Base-by-base conservation (phyloP, 331 rosid species). In the Stylosanthes scabra region DNA sequence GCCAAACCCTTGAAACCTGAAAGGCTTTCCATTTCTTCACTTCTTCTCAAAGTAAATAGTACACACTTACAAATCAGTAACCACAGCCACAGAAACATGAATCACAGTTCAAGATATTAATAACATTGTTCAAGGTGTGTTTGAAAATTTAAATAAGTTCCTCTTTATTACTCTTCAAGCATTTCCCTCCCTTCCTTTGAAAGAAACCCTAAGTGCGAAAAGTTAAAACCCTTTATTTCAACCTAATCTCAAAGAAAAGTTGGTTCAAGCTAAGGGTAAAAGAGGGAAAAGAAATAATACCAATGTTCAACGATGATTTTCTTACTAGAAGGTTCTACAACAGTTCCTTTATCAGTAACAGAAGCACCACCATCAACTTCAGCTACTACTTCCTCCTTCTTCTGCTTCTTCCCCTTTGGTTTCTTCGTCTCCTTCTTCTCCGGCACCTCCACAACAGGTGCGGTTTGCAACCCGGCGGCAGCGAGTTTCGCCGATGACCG, bases 301-400 rank as follows among this genome's bases (percentile, higher is more conserved):
- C 84, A 79, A 57, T 76, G 80, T 39, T 83, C 87, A 56, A 83
- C 54, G 4, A 83, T 27, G 9, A 83, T 46, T 8, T 66, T 62
- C 28, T 51, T 59, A 28, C 2, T 9, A 5, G 81, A 14, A 16
- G 41, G 71, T 6, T 44, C 81, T n/a, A 6, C 50, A 16, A 15
- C 78, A 3, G 15, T 50, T 10, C 10, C 55, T 7, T 13, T 10
- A 5, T 13, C 60, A 3, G 9, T 37, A 7, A 15, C 39, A 12
- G 13, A 0, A 61, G 2, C 31, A 5, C 1, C 57, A 3, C 1
- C 14, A 8, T 71, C 31, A 1, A 0, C 51, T 3, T 40, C 57
- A 2, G 9, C 7, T 4, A 6, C 4, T 31, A 3, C 4, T 14
- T 25, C 58, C 2, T 12, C 5, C 58, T 46, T 7, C 59, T 47